A percentile compares a stretch with the other conserved stretches of the same genome.
Conservation (phyloP, 139 green algal species). For the Chlorella sp. region DNA sequence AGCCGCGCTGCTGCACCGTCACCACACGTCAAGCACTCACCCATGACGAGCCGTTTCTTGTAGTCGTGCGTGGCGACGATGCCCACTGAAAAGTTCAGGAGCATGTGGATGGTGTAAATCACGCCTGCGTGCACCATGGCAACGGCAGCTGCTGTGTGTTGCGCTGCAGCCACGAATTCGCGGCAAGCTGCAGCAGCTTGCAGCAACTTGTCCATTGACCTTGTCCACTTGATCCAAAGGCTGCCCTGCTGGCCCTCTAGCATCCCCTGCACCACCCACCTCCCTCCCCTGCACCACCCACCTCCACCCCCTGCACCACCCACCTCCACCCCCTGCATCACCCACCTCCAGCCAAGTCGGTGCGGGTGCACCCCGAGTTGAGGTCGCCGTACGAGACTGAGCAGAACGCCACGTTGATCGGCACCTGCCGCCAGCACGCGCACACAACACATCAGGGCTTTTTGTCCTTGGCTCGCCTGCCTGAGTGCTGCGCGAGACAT, state of each 20-base stretch:
- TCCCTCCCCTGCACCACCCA: neutral
- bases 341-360: neutral
- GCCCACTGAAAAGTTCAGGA: slow-evolving; percentile 11
- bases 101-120: slow-evolving; percentile 5
- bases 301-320: neutral
- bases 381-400: neutral
- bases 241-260: neutral
- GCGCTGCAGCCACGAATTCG: too few species aligned
- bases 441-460: too few species aligned
- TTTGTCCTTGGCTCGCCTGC: too few species aligned
- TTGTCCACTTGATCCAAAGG: neutral
- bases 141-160: too few species aligned
- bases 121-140: too few species aligned
- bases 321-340: neutral
- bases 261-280: neutral
- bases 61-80: neutral
- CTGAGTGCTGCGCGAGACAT: too few species aligned
- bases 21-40: neutral
- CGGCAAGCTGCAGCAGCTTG: neutral
- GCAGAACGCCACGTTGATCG: neutral
- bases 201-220: neutral
- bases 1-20: neutral
- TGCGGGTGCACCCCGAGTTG: neutral
- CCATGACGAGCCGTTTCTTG: neutral
- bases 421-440: neutral